phyloP scores from a whole-genome alignment of 805 yeast species.

The Lipomyces starkeyi region DNA sequence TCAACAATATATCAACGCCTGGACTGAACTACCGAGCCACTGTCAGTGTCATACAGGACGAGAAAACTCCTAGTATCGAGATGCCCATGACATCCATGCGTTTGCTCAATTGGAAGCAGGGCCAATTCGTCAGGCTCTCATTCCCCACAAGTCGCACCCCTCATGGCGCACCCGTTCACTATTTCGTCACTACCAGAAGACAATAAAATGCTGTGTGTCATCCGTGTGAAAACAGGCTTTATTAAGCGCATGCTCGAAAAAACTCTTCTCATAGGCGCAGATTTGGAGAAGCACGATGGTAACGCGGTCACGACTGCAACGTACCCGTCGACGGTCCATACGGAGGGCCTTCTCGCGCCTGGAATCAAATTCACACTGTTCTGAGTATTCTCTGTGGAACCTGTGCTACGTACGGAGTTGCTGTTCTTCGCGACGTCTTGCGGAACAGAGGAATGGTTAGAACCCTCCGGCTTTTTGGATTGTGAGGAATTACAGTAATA shows the following conservation, averaged over 20 bases:
- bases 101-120: slow-evolving; percentile 35
- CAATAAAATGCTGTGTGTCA: slow-evolving; percentile 51
- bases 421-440: slow-evolving; percentile 41
- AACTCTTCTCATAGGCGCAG: neutral
- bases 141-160: slow-evolving; percentile 37
- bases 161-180: slow-evolving; percentile 45
- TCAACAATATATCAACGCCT: slow-evolving; percentile 22
- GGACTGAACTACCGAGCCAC: slow-evolving; percentile 30
- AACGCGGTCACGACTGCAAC: neutral
- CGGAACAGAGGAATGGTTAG: neutral
- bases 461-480: slow-evolving; percentile 11
- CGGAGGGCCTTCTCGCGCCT: slow-evolving; percentile 53
- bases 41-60: slow-evolving; percentile 16
- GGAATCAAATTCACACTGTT: slow-evolving; percentile 51
- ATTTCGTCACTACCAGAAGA: slow-evolving; percentile 50
- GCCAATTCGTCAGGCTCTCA: slow-evolving; percentile 35
- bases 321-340: slow-evolving; percentile 55
- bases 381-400: slow-evolving; percentile 53
- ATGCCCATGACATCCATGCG: slow-evolving; percentile 19
- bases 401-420: slow-evolving; percentile 54
- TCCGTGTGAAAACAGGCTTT: slow-evolving; percentile 42
- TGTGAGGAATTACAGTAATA: slow-evolving; percentile 8
- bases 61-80: slow-evolving; percentile 5
- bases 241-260: slow-evolving; percentile 20
- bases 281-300: neutral